Base-by-base conservation (phyloP, 139 green algal species). In the Coelastrella sp. region DNA sequence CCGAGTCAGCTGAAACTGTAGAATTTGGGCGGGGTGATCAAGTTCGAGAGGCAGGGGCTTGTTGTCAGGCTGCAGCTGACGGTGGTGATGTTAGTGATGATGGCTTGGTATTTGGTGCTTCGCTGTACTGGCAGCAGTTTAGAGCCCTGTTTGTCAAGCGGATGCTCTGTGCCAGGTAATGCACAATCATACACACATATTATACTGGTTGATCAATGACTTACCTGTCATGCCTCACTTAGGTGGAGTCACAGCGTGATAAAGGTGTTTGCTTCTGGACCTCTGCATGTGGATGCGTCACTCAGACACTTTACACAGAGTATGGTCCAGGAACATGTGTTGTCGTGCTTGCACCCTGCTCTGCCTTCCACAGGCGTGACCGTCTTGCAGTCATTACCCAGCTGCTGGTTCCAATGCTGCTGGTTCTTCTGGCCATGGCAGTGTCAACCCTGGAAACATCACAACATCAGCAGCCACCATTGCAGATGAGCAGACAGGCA, bases 141-240 rank as follows among this genome's bases (percentile, higher is more conserved):
- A 87, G 87, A 0, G 96, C 93, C 5, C 92, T 98, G 90, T 91
- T 97, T 24, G 63, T 90, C 49, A 98, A 98, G 93, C 88, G 96
- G 7, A 87, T 86, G 60, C 88, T 96, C 90, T 95, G 93, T 56
- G 94, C 94, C 8, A 86, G 57, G 83, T 84, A 70, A 70, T 9
- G 5, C 63, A 70, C 63, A 9, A 70, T 70, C 12, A 70, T 17
- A 9, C 9, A 70, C 63, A 70, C 12, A 4, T 17, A 70, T 14
- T 70, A 14, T 70, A 70, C 3, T 70, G 63, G 63, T 70, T 22
- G 63, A 70, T 17, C 9, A 6, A 14, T 70, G 7, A 6, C 5
- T 70, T 70, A 17, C 63, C 15, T 17, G 63, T 70, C 63, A 14
- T 70, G 63, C 15, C 12, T 14, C 6, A 17, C 12, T 15, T 49